Percentiles rank a stretch among this genome's conserved stretches.
These are phyloP conservation scores for Leucocoprinus sp. DNA, from an alignment of 768 basidiomycete genomes.

Conservation along the genomic window DNA sequence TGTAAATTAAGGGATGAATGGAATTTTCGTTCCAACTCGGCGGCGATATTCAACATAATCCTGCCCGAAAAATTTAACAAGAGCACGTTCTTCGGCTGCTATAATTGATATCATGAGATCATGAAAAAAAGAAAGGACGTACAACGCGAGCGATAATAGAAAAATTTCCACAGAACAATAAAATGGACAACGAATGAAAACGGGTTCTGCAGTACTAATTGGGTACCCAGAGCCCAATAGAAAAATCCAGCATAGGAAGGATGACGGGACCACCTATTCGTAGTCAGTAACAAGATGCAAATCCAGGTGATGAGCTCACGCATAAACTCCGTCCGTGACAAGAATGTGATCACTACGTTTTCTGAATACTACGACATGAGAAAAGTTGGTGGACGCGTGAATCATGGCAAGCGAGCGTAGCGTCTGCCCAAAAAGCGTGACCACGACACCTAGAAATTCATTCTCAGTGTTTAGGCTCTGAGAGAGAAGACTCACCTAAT, in stretches of 20 bases:
- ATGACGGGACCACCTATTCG: constrained; percentile 72
- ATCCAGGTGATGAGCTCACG: constrained; percentile 37
- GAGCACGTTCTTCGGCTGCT: constrained; percentile 71
- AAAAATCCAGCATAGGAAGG: constrained; percentile 97
- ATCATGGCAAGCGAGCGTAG: constrained; percentile 93
- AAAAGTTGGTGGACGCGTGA: constrained; percentile 89
- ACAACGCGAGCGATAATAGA: constrained; percentile 75
- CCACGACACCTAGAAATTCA: constrained; percentile 43
- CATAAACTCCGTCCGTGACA: constrained; percentile 85
- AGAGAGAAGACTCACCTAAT: constrained; percentile 34
- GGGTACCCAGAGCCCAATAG: constrained; percentile 96
- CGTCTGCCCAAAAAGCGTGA: constrained; percentile 65
- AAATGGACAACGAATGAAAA: constrained; percentile 60
- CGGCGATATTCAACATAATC: constrained; percentile 73
- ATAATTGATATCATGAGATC: not conserved
- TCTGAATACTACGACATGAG: constrained; percentile 72
- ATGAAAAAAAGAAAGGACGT: constrained; percentile 20
- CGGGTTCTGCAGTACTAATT: constrained; percentile 84
- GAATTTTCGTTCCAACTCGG: constrained; percentile 80
- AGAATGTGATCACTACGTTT: constrained; percentile 71
- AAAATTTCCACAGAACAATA: constrained; percentile 78
- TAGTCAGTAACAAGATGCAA: not conserved
- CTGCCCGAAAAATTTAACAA: constrained; percentile 85
- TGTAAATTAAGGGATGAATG: constrained; percentile 57
- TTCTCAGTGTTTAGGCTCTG: not conserved